Conservation (phyloP, 129 eudicot species). For the Lactuca saligna region DNA sequence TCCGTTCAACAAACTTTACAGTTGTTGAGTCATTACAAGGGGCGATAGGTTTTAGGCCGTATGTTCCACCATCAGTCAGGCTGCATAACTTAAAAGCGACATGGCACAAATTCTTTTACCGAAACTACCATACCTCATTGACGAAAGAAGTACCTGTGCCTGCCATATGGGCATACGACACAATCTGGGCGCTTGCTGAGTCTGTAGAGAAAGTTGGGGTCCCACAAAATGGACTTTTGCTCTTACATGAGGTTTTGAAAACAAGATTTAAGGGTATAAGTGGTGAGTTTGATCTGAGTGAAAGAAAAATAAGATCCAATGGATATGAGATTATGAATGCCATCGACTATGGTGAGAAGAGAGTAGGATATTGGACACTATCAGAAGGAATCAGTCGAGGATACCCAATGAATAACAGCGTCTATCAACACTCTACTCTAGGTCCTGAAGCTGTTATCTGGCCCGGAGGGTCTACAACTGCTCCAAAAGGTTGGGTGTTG, state of each 20-base stretch:
- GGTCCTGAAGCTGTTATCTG: constrained; percentile 27
- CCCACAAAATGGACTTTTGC: neutral
- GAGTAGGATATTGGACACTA: constrained; percentile 53
- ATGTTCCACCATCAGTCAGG: constrained; percentile 35
- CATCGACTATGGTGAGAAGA: constrained; percentile 42
- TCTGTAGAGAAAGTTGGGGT: constrained; percentile 21
- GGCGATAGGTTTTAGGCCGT: constrained; percentile 44
- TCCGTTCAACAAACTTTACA: constrained; percentile 24
- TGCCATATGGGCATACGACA: constrained; percentile 37
- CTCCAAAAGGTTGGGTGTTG: constrained; percentile 39
- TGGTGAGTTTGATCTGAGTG: constrained; percentile 47
- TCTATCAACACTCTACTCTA: neutral
- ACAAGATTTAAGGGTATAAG: constrained; percentile 42
- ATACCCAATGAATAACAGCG: neutral
- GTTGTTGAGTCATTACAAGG: constrained; percentile 46
- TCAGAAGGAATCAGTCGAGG: constrained; percentile 27
- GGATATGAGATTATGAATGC: constrained; percentile 45
- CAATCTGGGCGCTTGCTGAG: constrained; percentile 34
- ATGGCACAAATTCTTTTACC: constrained; percentile 21
- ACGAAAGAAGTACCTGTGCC: constrained; percentile 13
- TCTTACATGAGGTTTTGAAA: constrained; percentile 16
- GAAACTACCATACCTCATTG: neutral
- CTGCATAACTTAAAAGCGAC: constrained; percentile 24
- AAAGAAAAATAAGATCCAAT: constrained; percentile 23
- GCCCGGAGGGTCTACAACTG: constrained; percentile 30